These are phyloP conservation scores for Phytophthora nicotianae DNA, from an alignment of 352 stramenopile genomes.

Conservation along the genomic window DNA sequence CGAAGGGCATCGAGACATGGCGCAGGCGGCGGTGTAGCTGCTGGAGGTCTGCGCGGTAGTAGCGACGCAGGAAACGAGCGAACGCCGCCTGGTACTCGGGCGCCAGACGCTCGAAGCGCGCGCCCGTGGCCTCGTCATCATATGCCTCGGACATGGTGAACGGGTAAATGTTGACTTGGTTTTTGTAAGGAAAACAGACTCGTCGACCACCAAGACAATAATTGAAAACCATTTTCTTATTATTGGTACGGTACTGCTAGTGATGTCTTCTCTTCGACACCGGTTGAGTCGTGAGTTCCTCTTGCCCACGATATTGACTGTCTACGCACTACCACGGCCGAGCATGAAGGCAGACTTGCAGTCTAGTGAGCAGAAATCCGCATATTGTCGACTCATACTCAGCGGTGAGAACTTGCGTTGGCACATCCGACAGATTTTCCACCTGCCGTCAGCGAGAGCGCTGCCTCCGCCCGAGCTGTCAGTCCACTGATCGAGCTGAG, in stretches of 20 bases:
- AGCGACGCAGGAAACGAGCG: conserved; percentile 31
- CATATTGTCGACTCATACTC: conserved; percentile 35
- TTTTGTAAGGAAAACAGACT: conserved; percentile 6
- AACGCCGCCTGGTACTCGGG: conserved; percentile 41
- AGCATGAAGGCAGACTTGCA: conserved; percentile 52
- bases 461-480: conserved; percentile 22
- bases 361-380: conserved; percentile 46
- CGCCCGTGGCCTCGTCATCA: conserved; percentile 36
- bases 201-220: too few species aligned
- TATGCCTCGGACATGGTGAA: neutral
- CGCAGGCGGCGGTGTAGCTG: conserved; percentile 22
- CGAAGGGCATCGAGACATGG: conserved; percentile 4
- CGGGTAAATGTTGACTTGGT: conserved; percentile 1
- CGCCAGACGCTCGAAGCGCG: conserved; percentile 37
- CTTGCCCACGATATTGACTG: neutral
- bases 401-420: conserved; percentile 38
- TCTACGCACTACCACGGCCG: conserved; percentile 21
- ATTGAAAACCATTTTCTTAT: too few species aligned
- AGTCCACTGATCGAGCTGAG: conserved; percentile 25
- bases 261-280: neutral
- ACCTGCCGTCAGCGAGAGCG: conserved; percentile 13
- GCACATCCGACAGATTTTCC: conserved; percentile 46
- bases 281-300: conserved; percentile 2
- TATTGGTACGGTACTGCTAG: too few species aligned
- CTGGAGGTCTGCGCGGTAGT: conserved; percentile 27